Base-by-base conservation (phyloP, 495 filamentous ascomycete species). In the Pyrenopolyporus hunteri region DNA sequence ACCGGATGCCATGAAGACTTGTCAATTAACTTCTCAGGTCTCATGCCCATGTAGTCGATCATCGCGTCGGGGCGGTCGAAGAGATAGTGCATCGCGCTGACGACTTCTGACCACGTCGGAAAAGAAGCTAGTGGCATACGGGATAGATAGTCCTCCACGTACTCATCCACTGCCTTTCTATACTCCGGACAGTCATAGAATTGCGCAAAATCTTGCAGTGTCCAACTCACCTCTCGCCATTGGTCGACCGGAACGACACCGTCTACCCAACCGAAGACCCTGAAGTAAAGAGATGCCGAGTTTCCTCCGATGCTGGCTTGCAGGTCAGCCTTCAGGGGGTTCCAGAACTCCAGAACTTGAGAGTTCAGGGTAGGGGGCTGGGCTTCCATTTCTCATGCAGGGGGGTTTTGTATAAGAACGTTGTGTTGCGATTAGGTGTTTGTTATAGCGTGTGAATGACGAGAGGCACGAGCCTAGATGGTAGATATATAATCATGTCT, bases 141-240 rank as follows among this genome's bases (percentile, higher is more conserved):
- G 4, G 16, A 7, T 1, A 53, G 25, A 14, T 25, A 48, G 6
- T 46, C 11, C 4, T 32, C 19, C 11, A 36, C 3, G 42, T 45
- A 60, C 1, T 14, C 23, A 3, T 1, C 3, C 35, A n/a, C 35
- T 6, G 58, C 33, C 8, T 11, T 7, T 4, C 19, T 43, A 23
- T 10, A 20, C 17, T 46, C 50, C 9, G 51, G 44, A 3, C 37
- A 55, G 46, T 57, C 37, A 11, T 51, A 63, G 14, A 63, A 63
- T 13, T 14, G 14, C 0, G 22, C 52, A 40, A 63, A 52, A 29
- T 63, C 59, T 3, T 52, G 28, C 1, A 57, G 3, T 7, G 52
- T 39, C 59, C 59, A 63, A 5, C 2, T 0, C 0, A 52, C 39
- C 0, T 37, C 14, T 28, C 39, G 36, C 45, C 25, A 57, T 2